phyloP scores from a whole-genome alignment of 441 rosid species.

The Geranium incanum region DNA sequence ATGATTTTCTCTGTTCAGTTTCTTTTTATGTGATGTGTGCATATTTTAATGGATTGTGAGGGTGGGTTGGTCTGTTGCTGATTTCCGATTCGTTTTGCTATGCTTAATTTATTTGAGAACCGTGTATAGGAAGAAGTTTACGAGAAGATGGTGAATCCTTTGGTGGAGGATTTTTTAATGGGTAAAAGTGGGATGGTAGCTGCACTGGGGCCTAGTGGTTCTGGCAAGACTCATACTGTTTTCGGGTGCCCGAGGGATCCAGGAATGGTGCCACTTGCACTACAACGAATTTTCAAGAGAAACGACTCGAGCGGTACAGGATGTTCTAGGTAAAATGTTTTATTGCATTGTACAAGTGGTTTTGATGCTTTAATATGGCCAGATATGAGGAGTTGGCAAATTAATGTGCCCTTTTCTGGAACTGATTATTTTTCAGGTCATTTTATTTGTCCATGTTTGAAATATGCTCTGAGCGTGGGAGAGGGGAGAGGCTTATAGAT shows the following conservation, averaged over 20 bases:
- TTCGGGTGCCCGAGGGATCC: slow-evolving; percentile 66
- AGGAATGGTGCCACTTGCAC: slow-evolving; percentile 68
- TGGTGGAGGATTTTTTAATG: slow-evolving; percentile 63
- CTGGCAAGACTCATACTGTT: slow-evolving; percentile 87
- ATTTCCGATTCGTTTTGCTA: neutral
- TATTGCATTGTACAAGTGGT: neutral
- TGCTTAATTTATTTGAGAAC: slow-evolving; percentile 12
- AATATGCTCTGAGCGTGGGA: slow-evolving; percentile 71
- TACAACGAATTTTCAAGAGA: slow-evolving; percentile 46
- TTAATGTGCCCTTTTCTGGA: neutral
- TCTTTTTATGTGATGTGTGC: neutral
- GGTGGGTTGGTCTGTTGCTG: neutral
- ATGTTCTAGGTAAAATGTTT: slow-evolving; percentile 34
- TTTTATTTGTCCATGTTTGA: slow-evolving; percentile 73
- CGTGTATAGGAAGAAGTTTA: slow-evolving; percentile 45
- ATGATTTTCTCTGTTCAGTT: neutral
- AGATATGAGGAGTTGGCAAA: neutral
- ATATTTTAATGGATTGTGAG: neutral
- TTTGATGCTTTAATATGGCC: slow-evolving; percentile 1
- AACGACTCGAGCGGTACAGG: slow-evolving; percentile 17
- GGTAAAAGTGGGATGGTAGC: slow-evolving; percentile 85
- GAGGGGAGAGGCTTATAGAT: slow-evolving; percentile 62
- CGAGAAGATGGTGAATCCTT: slow-evolving; percentile 47
- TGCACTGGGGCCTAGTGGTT: slow-evolving; percentile 84
- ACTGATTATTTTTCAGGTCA: slow-evolving; percentile 33